Conservation (phyloP, 2,329 filamentous ascomycete genomes). For the Fusarium begoniae region DNA sequence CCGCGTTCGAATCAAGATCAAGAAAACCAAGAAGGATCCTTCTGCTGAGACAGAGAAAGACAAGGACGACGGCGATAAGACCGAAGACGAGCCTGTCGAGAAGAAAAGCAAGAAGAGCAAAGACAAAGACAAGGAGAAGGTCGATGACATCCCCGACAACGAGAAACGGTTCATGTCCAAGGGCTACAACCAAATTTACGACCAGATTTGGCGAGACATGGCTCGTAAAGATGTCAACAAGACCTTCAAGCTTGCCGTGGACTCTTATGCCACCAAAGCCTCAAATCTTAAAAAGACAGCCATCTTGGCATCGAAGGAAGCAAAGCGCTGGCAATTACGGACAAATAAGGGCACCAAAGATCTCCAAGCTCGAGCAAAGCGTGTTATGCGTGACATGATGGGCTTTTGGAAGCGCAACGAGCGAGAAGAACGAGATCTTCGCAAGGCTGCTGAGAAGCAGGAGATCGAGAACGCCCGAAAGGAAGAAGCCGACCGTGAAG, state of each 20-base stretch:
- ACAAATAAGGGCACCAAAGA: conserved; percentile 99
- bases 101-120: conserved; percentile 62
- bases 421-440: conserved; percentile 92
- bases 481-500: conserved; percentile 96
- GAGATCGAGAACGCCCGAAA: conserved; percentile 97
- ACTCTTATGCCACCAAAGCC: conserved; percentile 85
- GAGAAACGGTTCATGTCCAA: conserved; percentile 82
- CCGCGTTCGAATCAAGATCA: conserved; percentile 72
- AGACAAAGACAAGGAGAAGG: conserved; percentile 61
- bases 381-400: conserved; percentile 99
- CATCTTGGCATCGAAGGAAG: conserved; percentile 95
- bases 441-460: conserved; percentile 93
- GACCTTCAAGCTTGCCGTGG: conserved; percentile 86
- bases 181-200: conserved; percentile 95
- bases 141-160: conserved; percentile 61
- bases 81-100: conserved; percentile 47
- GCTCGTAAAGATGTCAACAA: conserved; percentile 94
- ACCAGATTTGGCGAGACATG: conserved; percentile 96
- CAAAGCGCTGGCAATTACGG: conserved; percentile 93
- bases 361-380: conserved; percentile 94
- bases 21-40: conserved; percentile 54
- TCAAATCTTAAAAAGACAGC: conserved; percentile 99
- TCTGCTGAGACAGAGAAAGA: conserved; percentile 51
- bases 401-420: conserved; percentile 99
- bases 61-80: conserved; percentile 57